Conservation (phyloP, 495 filamentous ascomycete genomes). For the Xylaria flabelliformis region DNA sequence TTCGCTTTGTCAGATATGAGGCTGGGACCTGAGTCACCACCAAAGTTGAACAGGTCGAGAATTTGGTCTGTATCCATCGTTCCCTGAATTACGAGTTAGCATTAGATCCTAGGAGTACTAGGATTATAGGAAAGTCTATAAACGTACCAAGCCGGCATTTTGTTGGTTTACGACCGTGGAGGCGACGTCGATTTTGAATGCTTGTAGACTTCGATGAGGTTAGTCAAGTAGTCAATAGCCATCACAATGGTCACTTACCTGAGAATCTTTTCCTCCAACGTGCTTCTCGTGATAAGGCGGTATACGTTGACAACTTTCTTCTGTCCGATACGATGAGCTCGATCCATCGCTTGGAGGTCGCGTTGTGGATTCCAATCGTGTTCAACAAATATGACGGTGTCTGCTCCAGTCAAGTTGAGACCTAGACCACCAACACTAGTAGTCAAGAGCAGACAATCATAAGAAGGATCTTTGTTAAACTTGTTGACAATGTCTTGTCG, state of each 20-base stretch:
- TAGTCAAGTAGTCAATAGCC: constrained; percentile 10
- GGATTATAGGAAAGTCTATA: neutral
- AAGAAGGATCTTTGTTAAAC: constrained; percentile 96
- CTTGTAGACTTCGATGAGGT: constrained; percentile 72
- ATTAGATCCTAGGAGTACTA: neutral
- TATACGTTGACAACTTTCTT: constrained; percentile 99
- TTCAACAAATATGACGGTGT: constrained; percentile 99
- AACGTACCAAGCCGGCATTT: constrained; percentile 83
- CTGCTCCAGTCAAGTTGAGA: constrained; percentile 93
- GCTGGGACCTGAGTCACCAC: constrained; percentile 75
- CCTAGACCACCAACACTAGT: constrained; percentile 95
- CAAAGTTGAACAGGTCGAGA: constrained; percentile 92
- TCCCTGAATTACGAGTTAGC: constrained; percentile 35
- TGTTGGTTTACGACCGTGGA: constrained; percentile 99
- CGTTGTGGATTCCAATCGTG: constrained; percentile 99
- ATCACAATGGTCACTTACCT: constrained; percentile 35
- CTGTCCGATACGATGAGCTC: constrained; percentile 96
- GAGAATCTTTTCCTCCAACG: constrained; percentile 97
- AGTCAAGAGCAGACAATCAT: constrained; percentile 89
- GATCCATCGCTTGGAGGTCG: constrained; percentile 98
- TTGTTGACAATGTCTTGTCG: constrained; percentile 97
- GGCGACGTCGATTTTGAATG: constrained; percentile 99
- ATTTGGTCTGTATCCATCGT: constrained; percentile 99
- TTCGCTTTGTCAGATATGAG: constrained; percentile 63
- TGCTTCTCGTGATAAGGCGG: constrained; percentile 91